Base-by-base conservation (phyloP, 768 basidiomycete genomes). In the Coprinellus aureogranulatus region DNA sequence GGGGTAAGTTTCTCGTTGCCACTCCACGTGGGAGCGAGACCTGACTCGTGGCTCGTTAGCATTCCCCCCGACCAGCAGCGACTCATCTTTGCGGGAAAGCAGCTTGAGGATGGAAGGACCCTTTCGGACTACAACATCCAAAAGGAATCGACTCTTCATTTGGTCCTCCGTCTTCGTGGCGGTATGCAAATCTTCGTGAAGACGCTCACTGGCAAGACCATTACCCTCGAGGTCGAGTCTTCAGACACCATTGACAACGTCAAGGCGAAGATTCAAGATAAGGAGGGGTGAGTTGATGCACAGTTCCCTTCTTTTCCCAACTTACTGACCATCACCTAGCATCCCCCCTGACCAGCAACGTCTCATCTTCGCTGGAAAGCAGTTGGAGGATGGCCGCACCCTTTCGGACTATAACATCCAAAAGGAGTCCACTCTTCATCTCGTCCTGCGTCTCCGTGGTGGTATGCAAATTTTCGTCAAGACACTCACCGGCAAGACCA, bases 401-500 rank as follows among this genome's bases (percentile, higher is more conserved):
- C 77, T 94, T 0, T 92, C 90, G 0, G 93, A 94, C 65, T 94
- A 93, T 72, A 93, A 92, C 70, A 93, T 92, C 42, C 91, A 92
- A 80, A 92, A 92, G 72, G 90, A 92, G 75, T 90, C 87, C 0
- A 93, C 90, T 0, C 85, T 92, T 20, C 87, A 88, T 58, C 79
- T 89, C 20, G 91, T 94, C 12, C 85, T 92, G 26, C 88, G 91
- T 72, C 85, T 93, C 0, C 89, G 92, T 66, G 92, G 90, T 61
- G 91, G 92, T 5, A 92, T 94, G 92, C 91, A 94, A 64, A 91
- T 92, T 56, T 92, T 92, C 59, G 89, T 92, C 34, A 92, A 93
- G 80, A 90, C 90, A 0, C 72, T 93, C 20, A 94, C 90, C 0
- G 92, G 92, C 25, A 94, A 94, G 79, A 94, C 92, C 0, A 96